phyloP scores from a whole-genome alignment of 2,329 filamentous ascomycete genomes.

The Pseudogymnoascus sp. region DNA sequence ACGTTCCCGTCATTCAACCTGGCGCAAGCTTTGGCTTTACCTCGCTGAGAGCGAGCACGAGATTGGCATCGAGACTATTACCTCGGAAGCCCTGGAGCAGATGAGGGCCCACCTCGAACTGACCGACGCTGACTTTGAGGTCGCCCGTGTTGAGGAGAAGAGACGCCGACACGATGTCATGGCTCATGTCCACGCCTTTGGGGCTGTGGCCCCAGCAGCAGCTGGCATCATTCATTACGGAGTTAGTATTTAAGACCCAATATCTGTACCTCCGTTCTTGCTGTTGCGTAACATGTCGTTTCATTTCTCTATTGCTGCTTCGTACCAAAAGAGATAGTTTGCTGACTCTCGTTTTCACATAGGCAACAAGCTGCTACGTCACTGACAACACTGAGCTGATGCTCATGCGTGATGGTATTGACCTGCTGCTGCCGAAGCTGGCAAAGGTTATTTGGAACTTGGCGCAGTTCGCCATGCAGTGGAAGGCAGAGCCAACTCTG shows the following conservation, averaged over 20 bases:
- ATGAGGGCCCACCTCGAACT: conserved; percentile 68
- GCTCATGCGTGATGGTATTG: conserved; percentile 63
- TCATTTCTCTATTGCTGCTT: conserved; percentile 14
- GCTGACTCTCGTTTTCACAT: conserved; percentile 10
- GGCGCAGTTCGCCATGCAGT: conserved; percentile 60
- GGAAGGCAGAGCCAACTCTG: conserved; percentile 64
- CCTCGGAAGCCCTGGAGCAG: conserved; percentile 63
- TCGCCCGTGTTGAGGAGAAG: conserved; percentile 70
- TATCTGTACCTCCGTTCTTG: conserved; percentile 40
- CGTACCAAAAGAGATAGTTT: conserved; percentile 2
- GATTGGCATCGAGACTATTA: conserved; percentile 64
- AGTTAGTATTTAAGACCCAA: not conserved
- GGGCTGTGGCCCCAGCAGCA: conserved; percentile 62
- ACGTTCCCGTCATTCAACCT: conserved; percentile 65
- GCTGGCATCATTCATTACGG: conserved; percentile 78
- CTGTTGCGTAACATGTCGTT: conserved; percentile 13
- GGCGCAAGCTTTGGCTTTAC: conserved; percentile 77
- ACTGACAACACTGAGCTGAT: conserved; percentile 76
- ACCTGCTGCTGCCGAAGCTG: conserved; percentile 69
- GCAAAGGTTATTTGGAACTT: conserved; percentile 73
- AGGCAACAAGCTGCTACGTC: conserved; percentile 42
- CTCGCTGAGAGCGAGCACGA: conserved; percentile 77
- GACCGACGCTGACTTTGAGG: conserved; percentile 68
- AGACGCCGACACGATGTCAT: conserved; percentile 56
- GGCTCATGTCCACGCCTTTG: conserved; percentile 66